Evolutionary conservation across 169 alveolate genomes (phyloP).

Genomic region (Plasmodium ovale): DNA sequence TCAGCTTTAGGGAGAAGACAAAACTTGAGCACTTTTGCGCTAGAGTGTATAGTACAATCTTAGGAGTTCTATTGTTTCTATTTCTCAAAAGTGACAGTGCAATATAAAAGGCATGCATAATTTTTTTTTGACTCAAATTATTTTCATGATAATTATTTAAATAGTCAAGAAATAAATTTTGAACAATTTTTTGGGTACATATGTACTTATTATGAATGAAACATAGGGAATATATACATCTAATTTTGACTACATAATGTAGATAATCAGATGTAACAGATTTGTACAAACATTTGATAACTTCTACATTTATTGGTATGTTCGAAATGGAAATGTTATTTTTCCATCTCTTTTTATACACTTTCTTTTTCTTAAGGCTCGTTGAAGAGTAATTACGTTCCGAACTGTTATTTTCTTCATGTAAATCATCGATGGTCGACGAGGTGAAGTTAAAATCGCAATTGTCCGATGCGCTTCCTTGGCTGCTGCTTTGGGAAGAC

Average conservation of each 20-base stretch:
- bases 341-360: constrained; percentile 21
- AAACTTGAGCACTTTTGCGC: constrained; percentile 30
- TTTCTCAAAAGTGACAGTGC: constrained; percentile 73
- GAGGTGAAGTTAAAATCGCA: constrained; percentile 23
- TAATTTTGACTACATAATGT: constrained; percentile 67
- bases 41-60: constrained; percentile 23
- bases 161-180: constrained; percentile 54
- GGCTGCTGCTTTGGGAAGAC: constrained; percentile 36
- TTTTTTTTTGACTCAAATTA: constrained; percentile 54
- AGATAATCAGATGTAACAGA: constrained; percentile 14
- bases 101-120: constrained; percentile 66
- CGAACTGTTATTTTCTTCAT: constrained; percentile 31
- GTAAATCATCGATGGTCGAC: constrained; percentile 42
- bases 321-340: constrained; percentile 41
- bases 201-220: constrained; percentile 66
- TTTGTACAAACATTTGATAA: constrained; percentile 53
- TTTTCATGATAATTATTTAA: constrained; percentile 8
- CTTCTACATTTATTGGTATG: constrained; percentile 62
- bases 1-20: constrained; percentile 37
- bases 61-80: constrained; percentile 60
- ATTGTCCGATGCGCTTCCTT: constrained; percentile 9
- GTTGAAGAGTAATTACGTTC: constrained; percentile 17
- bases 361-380: constrained; percentile 10
- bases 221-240: constrained; percentile 71
- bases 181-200: constrained; percentile 59